Conservation (phyloP, 805 yeast species). For the Teunomyces aglyptinius region DNA sequence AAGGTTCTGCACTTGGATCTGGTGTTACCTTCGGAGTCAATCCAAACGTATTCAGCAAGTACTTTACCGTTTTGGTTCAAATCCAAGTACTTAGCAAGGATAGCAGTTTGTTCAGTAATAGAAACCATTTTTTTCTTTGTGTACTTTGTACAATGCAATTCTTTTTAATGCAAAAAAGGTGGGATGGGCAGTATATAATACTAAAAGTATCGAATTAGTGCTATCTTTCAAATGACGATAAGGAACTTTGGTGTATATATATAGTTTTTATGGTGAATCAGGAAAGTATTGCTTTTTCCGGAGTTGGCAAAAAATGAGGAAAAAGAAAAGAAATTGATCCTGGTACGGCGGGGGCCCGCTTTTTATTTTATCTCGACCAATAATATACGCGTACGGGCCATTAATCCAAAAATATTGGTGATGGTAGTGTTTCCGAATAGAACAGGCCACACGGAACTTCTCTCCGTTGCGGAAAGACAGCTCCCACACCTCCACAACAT, state of each 20-base stretch:
- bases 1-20: constrained; percentile 96
- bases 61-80: constrained; percentile 83
- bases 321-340: constrained; percentile 1
- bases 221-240: neutral
- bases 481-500: neutral
- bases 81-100: constrained; percentile 77
- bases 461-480: constrained; percentile 1
- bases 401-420: constrained; percentile 1
- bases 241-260: constrained; percentile 1
- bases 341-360: neutral
- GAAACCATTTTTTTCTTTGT: constrained; percentile 26
- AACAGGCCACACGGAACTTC: constrained; percentile 1
- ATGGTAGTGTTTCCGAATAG: neutral
- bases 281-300: constrained; percentile 2
- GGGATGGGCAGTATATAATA: constrained; percentile 2
- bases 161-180: neutral
- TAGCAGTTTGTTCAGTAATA: constrained; percentile 67
- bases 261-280: neutral
- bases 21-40: constrained; percentile 85
- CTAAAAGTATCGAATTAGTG: constrained; percentile 1
- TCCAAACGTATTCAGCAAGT: constrained; percentile 97
- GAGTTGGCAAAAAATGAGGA: neutral
- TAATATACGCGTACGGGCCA: neutral
- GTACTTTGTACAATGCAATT: constrained; percentile 4
- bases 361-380: neutral